These are phyloP conservation scores for Rhizophora apiculata DNA, from an alignment of 345 rosid species.

Conservation along the genomic window DNA sequence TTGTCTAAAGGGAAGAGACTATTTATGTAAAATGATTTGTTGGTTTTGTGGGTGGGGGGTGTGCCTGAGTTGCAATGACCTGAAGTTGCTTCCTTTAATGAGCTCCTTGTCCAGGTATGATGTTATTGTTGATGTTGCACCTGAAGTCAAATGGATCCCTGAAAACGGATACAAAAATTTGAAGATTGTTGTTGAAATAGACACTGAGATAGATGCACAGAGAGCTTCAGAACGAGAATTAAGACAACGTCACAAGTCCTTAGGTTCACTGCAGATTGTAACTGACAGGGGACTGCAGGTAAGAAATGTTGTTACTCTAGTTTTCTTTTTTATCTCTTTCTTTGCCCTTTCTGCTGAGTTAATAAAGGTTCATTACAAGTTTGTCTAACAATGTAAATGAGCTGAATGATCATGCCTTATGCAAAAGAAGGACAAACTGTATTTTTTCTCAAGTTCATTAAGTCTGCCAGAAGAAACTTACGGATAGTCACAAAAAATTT, in stretches of 20 bases:
- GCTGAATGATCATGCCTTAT: too few species aligned
- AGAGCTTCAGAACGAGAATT: constrained; percentile 71
- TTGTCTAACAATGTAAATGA: too few species aligned
- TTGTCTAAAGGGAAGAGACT: not conserved
- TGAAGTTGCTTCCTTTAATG: constrained; percentile 10
- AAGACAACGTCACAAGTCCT: constrained; percentile 71
- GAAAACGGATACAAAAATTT: constrained; percentile 76
- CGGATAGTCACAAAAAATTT: too few species aligned
- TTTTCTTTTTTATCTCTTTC: not conserved
- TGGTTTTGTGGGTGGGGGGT: not conserved
- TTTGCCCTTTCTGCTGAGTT: not conserved
- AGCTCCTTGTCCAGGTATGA: constrained; percentile 59
- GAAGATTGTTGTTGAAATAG: constrained; percentile 88
- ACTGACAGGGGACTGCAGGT: constrained; percentile 89
- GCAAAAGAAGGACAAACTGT: too few species aligned
- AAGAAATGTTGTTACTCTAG: constrained; percentile 12
- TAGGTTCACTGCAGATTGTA: constrained; percentile 63
- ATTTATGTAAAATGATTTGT: not conserved
- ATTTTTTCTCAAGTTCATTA: too few species aligned
- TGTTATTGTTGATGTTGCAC: constrained; percentile 78
- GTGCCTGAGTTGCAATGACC: not conserved
- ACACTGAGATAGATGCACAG: constrained; percentile 70
- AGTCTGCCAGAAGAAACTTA: too few species aligned
- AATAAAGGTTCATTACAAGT: not conserved
- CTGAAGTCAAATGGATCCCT: constrained; percentile 81